Base-by-base conservation (phyloP, 2,329 filamentous ascomycete genomes). In the Zymoseptoria ardabiliae region DNA sequence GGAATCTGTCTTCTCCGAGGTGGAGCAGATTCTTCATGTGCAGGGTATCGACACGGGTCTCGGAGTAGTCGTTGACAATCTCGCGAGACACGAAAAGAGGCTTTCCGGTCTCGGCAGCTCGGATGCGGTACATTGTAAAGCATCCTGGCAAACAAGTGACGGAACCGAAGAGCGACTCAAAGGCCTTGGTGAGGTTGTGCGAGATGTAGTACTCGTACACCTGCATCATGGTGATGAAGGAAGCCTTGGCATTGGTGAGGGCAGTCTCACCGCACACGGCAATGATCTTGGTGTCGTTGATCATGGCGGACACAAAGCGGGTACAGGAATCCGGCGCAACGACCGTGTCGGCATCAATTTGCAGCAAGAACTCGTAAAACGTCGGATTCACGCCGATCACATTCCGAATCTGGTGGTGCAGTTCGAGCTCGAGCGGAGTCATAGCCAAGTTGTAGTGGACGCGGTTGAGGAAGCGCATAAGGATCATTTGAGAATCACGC, bases 121-220 rank as follows among this genome's bases (percentile, higher is more conserved):
- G 90, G 71, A 99, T 91, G 68, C 94, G 89, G 77, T 97, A 99
- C 94, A 99, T 99, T 69, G 89, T 91, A 83, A 97, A 99, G 84
- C 94, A 99, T 80, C 94, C 94, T 22, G 94, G 94, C 72, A 99
- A 81, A 82, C 94, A 99, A 55, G 94, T 99, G 68, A 99, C 93
- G 66, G 90, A 96, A 59, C 93, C 94, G 72, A 99, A 99, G 69
- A 99, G 82, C 77, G 89, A 94, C 77, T 97, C 93, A 74, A 99
- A 99, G 11, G 93, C 94, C 78, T 99, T 97, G 68, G 90, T 87
- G 67, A 99, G 78, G 74, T 97, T 96, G 81, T 99, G 93, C 55
- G 93, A 97, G 70, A 99, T 99, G 79, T 92, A 99, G 82, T 99
- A 99, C 76, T 99, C 93, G 81, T 97, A 99, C 35, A 99, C 93